Evolutionary conservation across 1,139 yeast species (phyloP).

Genomic region (Meyerozyma athensensis): DNA sequence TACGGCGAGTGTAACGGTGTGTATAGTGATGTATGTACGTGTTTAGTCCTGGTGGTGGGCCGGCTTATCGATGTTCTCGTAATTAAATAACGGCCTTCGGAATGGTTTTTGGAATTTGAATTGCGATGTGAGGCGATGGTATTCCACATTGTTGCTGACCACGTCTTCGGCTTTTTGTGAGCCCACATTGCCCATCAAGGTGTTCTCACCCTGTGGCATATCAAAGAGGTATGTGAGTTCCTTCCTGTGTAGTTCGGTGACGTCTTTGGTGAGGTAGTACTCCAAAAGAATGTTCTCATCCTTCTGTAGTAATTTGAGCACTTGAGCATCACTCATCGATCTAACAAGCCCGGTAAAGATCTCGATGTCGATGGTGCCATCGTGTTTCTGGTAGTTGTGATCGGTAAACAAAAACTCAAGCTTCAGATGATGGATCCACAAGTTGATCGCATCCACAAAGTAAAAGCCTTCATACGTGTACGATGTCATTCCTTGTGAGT

Average conservation of each 20-base stretch:
- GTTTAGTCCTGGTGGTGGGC: constrained; percentile 14
- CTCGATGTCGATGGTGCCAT: constrained; percentile 13
- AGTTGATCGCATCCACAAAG: constrained; percentile 20
- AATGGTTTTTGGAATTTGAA: constrained; percentile 20
- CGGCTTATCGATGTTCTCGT: constrained; percentile 20
- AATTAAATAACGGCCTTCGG: constrained; percentile 21
- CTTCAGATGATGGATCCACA: constrained; percentile 24
- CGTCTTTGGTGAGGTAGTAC: constrained; percentile 26
- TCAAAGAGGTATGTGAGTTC: constrained; percentile 24
- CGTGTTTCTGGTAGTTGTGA: constrained; percentile 10
- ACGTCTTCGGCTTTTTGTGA: constrained; percentile 12
- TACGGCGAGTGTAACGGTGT: too few species aligned
- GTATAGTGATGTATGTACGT: too few species aligned
- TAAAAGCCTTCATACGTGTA: constrained; percentile 18
- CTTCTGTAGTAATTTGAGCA: constrained; percentile 3
- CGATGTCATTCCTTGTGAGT: constrained; percentile 17
- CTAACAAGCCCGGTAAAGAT: constrained; percentile 19
- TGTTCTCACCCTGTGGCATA: constrained; percentile 16
- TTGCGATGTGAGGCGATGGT: constrained; percentile 16
- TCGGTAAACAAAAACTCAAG: constrained; percentile 15
- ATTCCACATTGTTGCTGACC: constrained; percentile 12
- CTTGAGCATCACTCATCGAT: constrained; percentile 14
- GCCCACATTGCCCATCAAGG: constrained; percentile 15
- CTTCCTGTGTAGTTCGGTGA: constrained; percentile 23
- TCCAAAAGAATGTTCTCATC: constrained; percentile 26